Base-by-base conservation (phyloP, 129 eudicot species). In the Centaurea solstitialis region DNA sequence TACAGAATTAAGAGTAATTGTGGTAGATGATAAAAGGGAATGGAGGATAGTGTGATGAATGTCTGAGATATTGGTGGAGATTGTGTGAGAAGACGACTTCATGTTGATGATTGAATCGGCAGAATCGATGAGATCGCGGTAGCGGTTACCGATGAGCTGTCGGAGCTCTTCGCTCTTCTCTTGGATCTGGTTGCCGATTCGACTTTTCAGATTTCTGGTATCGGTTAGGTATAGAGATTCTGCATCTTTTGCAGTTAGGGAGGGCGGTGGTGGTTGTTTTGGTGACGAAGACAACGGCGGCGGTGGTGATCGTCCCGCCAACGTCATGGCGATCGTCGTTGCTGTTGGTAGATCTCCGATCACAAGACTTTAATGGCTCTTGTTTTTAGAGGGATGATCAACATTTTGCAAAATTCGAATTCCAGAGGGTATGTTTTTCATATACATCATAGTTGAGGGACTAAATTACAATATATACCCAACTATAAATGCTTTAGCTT, bases 61-160 rank as follows among this genome's bases (percentile, higher is more conserved):
- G 1, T 91, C 74, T 5, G 91, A 64, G 7, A 95, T 92, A 37
- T 95, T 95, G 15, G 83, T 73, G 0, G 98, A 88, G 53, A 95
- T 95, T 0, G 86, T 87, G 82, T 89, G 93, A 28, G 88, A 85
- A 1, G 94, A 89, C 3, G 91, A 85, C 76, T 89, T 95, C 99
- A 95, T 95, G 41, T 69, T 79, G 62, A 95, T 87, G 21, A 95
- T 92, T 28, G 98, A 90, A 64, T 95, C 99, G 18, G 99, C 98
- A 21, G 99, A 95, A 72, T 95, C 98, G 76, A 92, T 95, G 39
- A 95, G 93, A 84, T 95, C 99, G 2, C 98, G 94, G 78, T 95
- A 95, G n/a, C 99, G 94, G 43, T 81, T 92, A 13, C 99, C 99
- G 68, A 95, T 91, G 20, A 95, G 87, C 69, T 92, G 99, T 26